Evolutionary conservation across 1,284 basidiomycete genomes (phyloP), one percentile per base, ranked within the genome.

Genomic region (Rhodotorula mucilaginosa): DNA sequence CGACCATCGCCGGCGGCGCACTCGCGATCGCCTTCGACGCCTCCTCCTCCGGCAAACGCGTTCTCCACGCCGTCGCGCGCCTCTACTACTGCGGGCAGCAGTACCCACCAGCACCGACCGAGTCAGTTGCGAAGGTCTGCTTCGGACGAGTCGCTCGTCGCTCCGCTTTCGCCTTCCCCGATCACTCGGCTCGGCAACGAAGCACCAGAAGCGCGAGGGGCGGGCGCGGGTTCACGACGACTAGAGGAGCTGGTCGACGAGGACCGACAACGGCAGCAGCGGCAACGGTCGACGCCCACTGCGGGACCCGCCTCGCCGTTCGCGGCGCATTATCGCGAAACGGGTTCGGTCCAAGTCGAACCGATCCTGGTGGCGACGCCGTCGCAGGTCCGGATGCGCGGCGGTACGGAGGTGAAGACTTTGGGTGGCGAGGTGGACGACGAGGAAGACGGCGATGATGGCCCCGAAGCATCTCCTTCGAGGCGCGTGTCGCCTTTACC

Each of bases 251-350:
- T 44, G 2, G 39, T 44, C 39, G 39, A 44, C 10, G 39, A 16
- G 44, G 58, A 3, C 47, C 58, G 26, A 44, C 61, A 5, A 26
- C 60, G 13, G 46, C 67, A 65, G 46, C 67, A 65, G 34, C 34
- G 34, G 34, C 34, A 4, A 31, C 7, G 47, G 48, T 46, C n/a
- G 56, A 44, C 81, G 86, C n/a, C 8, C 19, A 23, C 51, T 23
- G 54, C 26, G 4, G 54, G 26, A 18, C 85, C 87, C 13, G 86
- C 89, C 13, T 91, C 88, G 80, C 92, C 92, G 5, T 94, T 95
- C 79, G 89, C 87, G 10, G 84, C 87, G 2, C 94, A 97, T 81
- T 97, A 97, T 80, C 86, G 88, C 71, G 85, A 88, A 76, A 95
- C 93, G 0, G 84, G 85, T 21, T 83, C 88, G 2, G 87, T 94